Conservation (phyloP, 495 filamentous ascomycete genomes). For the Neurospora sp. region DNA sequence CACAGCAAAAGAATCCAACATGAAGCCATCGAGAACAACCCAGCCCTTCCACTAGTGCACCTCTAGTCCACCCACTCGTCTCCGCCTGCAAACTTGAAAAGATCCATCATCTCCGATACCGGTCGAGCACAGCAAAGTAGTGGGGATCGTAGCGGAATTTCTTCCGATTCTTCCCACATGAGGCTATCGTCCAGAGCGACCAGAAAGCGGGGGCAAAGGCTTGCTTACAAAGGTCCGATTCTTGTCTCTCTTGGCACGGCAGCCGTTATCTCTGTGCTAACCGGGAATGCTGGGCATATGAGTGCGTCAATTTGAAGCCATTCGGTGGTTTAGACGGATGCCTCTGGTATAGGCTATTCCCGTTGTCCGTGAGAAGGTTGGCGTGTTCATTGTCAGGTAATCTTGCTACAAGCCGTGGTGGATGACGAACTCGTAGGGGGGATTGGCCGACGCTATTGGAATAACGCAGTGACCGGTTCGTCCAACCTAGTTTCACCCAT, state of each 20-base stretch:
- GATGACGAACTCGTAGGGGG: neutral
- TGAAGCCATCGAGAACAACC: neutral
- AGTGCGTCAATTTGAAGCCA: neutral
- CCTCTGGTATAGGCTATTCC: neutral
- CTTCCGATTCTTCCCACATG: neutral
- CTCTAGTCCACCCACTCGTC: neutral
- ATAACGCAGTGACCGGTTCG: neutral
- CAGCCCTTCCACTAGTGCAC: neutral
- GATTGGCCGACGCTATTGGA: neutral
- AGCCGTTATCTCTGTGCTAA: neutral
- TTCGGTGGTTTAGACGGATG: neutral
- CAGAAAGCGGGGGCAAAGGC: neutral
- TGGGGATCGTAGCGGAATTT: neutral
- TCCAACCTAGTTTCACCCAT: neutral
- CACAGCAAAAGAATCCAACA: neutral
- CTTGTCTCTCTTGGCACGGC: neutral
- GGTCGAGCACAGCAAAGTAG: neutral
- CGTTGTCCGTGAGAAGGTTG: neutral
- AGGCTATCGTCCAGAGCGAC: neutral
- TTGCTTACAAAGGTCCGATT: neutral
- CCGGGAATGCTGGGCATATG: neutral
- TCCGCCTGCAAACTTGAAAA: neutral
- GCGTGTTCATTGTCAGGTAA: neutral
- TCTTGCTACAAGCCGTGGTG: neutral
- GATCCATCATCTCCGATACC: neutral